Base-by-base conservation (phyloP, 2,329 filamentous ascomycete genomes). In the Hypoxylon sp. region DNA sequence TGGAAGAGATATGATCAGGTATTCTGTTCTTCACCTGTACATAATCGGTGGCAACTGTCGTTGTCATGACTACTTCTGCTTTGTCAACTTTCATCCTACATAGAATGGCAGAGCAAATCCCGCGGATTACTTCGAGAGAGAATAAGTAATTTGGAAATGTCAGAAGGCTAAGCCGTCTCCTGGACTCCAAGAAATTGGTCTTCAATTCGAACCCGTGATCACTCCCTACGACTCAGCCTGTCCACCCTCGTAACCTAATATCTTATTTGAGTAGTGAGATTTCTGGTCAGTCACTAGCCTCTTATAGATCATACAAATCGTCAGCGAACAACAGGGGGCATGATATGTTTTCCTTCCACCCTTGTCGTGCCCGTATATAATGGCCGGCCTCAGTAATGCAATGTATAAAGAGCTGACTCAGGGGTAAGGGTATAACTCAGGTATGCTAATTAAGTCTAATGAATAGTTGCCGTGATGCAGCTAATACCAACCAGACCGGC, bases 1-100 rank as follows among this genome's bases (percentile, higher is more conserved):
- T 93, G 85, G 92, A 92, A 79, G 91, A 93, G 82, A 92, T 91
- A 64, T 91, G 79, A 82, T 50, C 33, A 6, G 60, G 51, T 31
- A 66, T 66, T 64, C 55, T 42, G 51, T 62, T 61, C n/a, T 40
- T 27, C 42, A 17, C 40, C 30, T 20, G 30, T n/a, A 14, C 49
- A 44, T 25, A 48, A 22, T 35, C 14, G 33, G 10, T 25, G 37
- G 40, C 20, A 7, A 14, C 6, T 6, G 33, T 42, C 11, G 20
- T 8, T 25, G n/a, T 8, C 7, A 46, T 50, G 20, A 31, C 40
- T 33, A 44, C 22, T 49, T 30, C 40, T 50, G 44, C 56, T 37
- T 13, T 48, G 27, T 25, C 8, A 17, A 42, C 31, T 6, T 14
- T n/a, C 10, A 13, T 35, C 33, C 14, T 14, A 37, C 17, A 49